Evolutionary conservation across 2,329 filamentous ascomycete species (phyloP), one percentile per base, ranked within the genome.

Genomic region (Ophidiomyces ophidiicola): DNA sequence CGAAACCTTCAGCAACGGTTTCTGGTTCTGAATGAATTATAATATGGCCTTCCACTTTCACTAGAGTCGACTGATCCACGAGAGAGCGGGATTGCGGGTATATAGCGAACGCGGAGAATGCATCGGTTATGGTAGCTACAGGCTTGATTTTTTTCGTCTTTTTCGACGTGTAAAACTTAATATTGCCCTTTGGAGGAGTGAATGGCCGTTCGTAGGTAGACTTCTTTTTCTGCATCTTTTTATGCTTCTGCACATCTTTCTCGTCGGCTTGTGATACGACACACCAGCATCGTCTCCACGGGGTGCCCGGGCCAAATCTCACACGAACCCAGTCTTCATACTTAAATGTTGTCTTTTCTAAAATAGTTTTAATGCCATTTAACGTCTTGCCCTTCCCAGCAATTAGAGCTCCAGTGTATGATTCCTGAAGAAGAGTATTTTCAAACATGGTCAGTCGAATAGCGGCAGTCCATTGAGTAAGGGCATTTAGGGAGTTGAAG

Each of bases 231-330:
- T 82, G 57, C 19, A 80, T 74, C 59, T 94, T 96, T 55, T 88
- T 82, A 39, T 80, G 67, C 57, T 85, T 94, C 49, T 80, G 75
- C 48, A 78, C 78, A 51, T 93, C 85, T 64, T 96, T 98, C 64
- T 96, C 87, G 53, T 93, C 83, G 0, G 90, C 88, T 2, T 88
- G 90, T 5, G 77, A 76, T 42, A 96, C 82, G 39, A 96, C 87
- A 59, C 87, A 94, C 87, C 88, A 98, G 61, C 87, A 98, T 26
- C 88, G 80, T 55, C 82, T 78, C 90, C 90, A 98, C 0, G 88
- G 87, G 6, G 90, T 93, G 32, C 90, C 90, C 21, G 90, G 87
- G 28, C 90, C 90, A 53, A 98, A 98, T 44, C 90, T 74, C 36
- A 98, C 90, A 46, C 90, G 74, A 12, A 87, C 86, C 90, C 90